Evolutionary conservation across 306 rosid genomes (phyloP).

Genomic region (Fragaria vesca): DNA sequence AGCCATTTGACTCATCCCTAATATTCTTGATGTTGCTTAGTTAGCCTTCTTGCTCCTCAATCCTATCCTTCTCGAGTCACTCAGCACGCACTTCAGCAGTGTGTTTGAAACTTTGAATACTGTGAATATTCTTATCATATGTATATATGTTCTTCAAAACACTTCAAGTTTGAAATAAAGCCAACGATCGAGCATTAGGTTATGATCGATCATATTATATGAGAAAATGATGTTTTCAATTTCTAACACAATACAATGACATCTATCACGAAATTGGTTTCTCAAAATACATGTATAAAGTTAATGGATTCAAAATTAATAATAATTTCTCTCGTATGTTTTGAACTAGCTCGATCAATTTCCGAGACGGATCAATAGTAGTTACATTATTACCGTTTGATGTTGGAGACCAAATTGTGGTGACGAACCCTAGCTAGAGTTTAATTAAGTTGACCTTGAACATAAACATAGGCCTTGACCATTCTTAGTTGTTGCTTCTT

Average conservation of each 20-base stretch:
- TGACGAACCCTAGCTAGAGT: neutral
- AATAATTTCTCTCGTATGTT: too few relatives aligned
- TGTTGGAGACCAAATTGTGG: neutral
- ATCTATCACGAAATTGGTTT: too few relatives aligned
- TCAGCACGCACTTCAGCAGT: neutral
- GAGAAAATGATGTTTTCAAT: too few relatives aligned
- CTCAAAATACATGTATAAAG: too few relatives aligned
- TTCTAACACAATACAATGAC: too few relatives aligned
- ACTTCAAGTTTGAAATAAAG: neutral
- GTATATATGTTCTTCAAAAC: too few relatives aligned
- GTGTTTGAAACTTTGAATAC: too few relatives aligned
- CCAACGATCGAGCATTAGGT: neutral
- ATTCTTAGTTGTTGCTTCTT: neutral
- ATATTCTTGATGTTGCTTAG: neutral
- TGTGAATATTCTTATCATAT: too few relatives aligned
- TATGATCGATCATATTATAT: neutral
- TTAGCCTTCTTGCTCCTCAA: constrained; percentile 34
- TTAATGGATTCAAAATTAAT: too few relatives aligned
- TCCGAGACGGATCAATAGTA: too few relatives aligned
- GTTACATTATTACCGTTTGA: too few relatives aligned
- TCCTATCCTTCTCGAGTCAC: constrained; percentile 30
- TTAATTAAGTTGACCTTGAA: neutral
- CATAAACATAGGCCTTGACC: neutral
- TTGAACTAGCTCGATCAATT: too few relatives aligned
- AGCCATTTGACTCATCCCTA: constrained; percentile 10